A percentile compares a stretch with the other conserved stretches of the same genome.
Conservation (phyloP, 768 basidiomycete genomes). For the Ephemerocybe angulata region DNA sequence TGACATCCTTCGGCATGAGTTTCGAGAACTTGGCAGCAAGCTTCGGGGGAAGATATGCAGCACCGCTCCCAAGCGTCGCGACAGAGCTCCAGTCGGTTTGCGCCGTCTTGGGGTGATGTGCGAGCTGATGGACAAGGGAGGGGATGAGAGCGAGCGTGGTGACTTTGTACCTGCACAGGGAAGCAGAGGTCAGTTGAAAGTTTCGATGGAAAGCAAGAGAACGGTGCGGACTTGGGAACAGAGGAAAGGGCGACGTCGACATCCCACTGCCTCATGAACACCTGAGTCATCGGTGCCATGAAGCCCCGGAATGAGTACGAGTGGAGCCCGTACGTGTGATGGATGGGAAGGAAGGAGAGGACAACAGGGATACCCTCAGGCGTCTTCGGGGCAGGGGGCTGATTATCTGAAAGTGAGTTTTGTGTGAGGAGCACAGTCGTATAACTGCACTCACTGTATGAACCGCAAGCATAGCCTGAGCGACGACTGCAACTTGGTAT, state of each 20-base stretch:
- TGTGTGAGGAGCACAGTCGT: no score
- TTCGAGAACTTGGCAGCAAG: conserved; percentile 40
- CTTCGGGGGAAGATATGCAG: conserved; percentile 62
- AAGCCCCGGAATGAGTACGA: conserved; percentile 46
- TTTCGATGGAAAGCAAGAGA: not conserved
- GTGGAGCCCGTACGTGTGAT: conserved; percentile 67
- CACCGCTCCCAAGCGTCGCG: conserved; percentile 44
- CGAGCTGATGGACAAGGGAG: conserved; percentile 61
- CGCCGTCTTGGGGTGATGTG: conserved; percentile 48
- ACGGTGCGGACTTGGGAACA: conserved; percentile 53
- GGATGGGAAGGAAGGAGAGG: conserved; percentile 63
- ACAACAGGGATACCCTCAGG: conserved; percentile 44
- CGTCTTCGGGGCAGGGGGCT: conserved; percentile 38
- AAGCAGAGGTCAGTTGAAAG: not conserved
- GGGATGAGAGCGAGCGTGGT: conserved; percentile 53
- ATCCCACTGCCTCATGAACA: conserved; percentile 64
- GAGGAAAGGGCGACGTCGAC: conserved; percentile 44
- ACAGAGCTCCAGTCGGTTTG: conserved; percentile 55
- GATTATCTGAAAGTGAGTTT: not conserved
- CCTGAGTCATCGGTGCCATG: conserved; percentile 40
- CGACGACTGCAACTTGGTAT: conserved; percentile 31
- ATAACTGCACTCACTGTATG: conserved; percentile 29
- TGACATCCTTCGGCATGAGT: conserved; percentile 31
- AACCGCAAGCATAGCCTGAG: conserved; percentile 29
- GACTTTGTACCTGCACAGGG: conserved; percentile 46